Evolutionary conservation across 2,329 filamentous ascomycete species (phyloP), one percentile per base, ranked within the genome.

Genomic region (Aspergillus nomiae): DNA sequence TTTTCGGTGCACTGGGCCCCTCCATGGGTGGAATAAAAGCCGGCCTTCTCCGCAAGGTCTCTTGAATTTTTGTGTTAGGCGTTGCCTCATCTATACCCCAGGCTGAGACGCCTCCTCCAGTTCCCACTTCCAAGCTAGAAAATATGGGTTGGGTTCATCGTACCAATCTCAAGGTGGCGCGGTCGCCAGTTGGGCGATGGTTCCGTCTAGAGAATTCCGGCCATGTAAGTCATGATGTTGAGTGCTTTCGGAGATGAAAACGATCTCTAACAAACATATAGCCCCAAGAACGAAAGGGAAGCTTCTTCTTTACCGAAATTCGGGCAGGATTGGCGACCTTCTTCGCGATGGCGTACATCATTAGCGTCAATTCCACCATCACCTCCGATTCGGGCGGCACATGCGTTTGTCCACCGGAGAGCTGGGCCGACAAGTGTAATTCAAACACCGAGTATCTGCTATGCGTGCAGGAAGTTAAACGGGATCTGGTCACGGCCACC

Each of bases 171-270:
- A 66, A 69, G 60, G 84, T 93, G 68, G 91, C 90, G 64, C 81
- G 79, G 66, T 89, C 88, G 73, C 76, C 83, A 38, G 84, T 92
- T 63, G 91, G 91, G 65, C 82, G 84, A 68, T 91, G 89, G 82
- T 96, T 96, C 80, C 87, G 88, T 68, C 86, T 96, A 46, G 92
- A 96, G 65, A 91, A 91, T 68, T 92, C 87, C 45, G 92, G 92
- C 71, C 91, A 94, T 85, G 90, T 92, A 85, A 83, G 88, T 85
- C 43, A 34, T 21, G 10, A 28, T 55, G 19, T 32, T 28, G 14
- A 30, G n/a, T 16, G 51, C 28, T 36, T n/a, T 28, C 9, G 12
- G n/a, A 14, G 16, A 38, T 34, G 14, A 24, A 10, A 28, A 8
- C 11, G 48, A 21, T 32, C 4, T n/a, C 28, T 55, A 28, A 55